These are phyloP conservation scores for Cytidiella melzeri DNA, from an alignment of 768 basidiomycete genomes.

Conservation along the genomic window DNA sequence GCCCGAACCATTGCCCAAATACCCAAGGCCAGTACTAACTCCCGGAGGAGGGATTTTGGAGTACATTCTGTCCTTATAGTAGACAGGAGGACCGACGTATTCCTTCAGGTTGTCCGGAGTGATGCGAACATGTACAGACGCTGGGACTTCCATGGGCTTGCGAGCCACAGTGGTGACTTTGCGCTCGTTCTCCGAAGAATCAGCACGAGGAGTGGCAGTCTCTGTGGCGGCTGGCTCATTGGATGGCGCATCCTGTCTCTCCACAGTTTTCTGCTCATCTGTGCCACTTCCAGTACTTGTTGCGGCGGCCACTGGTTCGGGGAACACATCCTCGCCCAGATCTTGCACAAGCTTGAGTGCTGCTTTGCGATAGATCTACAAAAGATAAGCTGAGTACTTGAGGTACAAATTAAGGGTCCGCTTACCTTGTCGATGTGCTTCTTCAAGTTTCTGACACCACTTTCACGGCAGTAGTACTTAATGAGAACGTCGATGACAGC, in stretches of 20 bases:
- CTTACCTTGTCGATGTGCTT: constrained; percentile 96
- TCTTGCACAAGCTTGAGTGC: constrained; percentile 88
- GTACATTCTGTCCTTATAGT: constrained; percentile 94
- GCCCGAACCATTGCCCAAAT: constrained; percentile 93
- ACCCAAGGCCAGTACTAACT: constrained; percentile 92
- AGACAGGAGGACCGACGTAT: constrained; percentile 93
- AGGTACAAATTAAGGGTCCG: background rate
- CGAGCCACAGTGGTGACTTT: constrained; percentile 76
- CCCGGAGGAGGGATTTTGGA: constrained; percentile 76
- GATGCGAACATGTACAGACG: constrained; percentile 72
- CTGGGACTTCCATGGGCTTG: constrained; percentile 76
- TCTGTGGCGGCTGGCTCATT: constrained; percentile 31
- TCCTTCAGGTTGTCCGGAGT: constrained; percentile 87
- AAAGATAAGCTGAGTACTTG: background rate
- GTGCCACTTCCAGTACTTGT: constrained; percentile 4
- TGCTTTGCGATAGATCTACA: constrained; percentile 92
- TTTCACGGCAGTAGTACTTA: constrained; percentile 96
- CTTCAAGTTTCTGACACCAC: constrained; percentile 94
- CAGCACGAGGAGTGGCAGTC: constrained; percentile 17
- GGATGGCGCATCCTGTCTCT: constrained; percentile 43
- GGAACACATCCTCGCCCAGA: constrained; percentile 79
- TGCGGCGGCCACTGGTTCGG: constrained; percentile 39
- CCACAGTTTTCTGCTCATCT: constrained; percentile 33
- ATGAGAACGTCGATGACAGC: constrained; percentile 83
- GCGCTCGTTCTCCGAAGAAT: constrained; percentile 29